A percentile compares a stretch with the other conserved stretches of the same genome.
These are phyloP conservation scores for Cyphellophora attinorum DNA, from an alignment of 2,329 filamentous ascomycete genomes.

Conservation along the genomic window DNA sequence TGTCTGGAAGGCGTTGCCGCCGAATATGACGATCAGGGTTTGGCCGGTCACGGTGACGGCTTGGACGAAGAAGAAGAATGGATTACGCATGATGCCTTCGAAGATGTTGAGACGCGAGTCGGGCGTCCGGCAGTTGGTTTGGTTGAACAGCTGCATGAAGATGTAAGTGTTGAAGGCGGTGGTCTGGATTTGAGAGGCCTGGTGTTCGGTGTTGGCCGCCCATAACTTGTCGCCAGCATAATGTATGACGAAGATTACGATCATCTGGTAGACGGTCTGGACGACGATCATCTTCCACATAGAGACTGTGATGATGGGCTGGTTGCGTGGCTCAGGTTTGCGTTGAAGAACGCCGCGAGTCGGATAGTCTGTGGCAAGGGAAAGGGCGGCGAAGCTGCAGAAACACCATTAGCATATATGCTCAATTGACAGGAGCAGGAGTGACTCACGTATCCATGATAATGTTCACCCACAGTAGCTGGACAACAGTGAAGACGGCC, in stretches of 20 bases:
- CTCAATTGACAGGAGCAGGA: too few species aligned
- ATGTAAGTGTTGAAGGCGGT: conserved; percentile 60
- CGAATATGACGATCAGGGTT: conserved; percentile 46
- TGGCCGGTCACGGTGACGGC: conserved; percentile 47
- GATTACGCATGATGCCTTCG: conserved; percentile 45
- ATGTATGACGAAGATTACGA: conserved; percentile 27
- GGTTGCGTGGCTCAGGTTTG: conserved; percentile 26
- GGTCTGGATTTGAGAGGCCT: conserved; percentile 41
- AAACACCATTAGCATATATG: too few species aligned
- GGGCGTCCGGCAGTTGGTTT: conserved; percentile 41
- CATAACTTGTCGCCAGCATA: conserved; percentile 50
- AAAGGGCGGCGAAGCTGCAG: conserved; percentile 51
- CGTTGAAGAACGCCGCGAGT: conserved; percentile 44
- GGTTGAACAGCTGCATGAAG: conserved; percentile 33
- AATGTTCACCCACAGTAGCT: conserved; percentile 55
- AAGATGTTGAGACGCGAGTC: conserved; percentile 54
- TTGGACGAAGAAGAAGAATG: conserved; percentile 47
- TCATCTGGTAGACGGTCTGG: conserved; percentile 22
- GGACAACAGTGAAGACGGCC: conserved; percentile 51
- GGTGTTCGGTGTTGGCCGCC: conserved; percentile 29
- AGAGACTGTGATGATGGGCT: conserved; percentile 27
- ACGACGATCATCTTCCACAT: conserved; percentile 29
- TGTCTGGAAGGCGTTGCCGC: conserved; percentile 43
- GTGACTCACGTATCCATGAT: conserved; percentile 61
- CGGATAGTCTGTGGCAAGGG: conserved; percentile 50